Evolutionary conservation across 257 asterid species (phyloP), one percentile per base, ranked within the genome.

Genomic region (Petrea volubilis): DNA sequence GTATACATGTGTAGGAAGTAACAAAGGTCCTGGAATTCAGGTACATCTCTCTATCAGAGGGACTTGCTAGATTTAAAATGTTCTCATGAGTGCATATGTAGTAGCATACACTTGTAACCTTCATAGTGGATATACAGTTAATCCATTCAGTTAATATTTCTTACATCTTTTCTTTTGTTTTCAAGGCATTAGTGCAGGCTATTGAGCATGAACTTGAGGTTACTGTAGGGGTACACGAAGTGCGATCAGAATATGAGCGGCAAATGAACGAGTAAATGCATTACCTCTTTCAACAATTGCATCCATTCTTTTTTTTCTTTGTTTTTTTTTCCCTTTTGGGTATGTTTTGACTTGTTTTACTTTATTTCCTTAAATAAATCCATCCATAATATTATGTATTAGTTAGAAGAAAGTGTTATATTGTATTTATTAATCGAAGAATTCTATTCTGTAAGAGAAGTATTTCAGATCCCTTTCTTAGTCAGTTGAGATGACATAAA

Each of bases 131-230:
- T 50, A 64, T 58, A 51, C 36, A 52, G 31, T 23, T 40, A 6
- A 60, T 72, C 51, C 33, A 34, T 55, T 58, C 14, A 11, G n/a
- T 34, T 53, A 23, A 58, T n/a, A 64, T 64, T 29, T 20, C 59
- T 60, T 56, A 52, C 60, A 25, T 66, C 17, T 57, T 51, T 50
- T 70, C 27, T 82, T 77, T 69, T 74, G 38, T 49, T 60, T 57
- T 64, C 14, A 74, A 94, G 96, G 92, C 90, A 47, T 60, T 95
- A 59, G 67, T 91, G 83, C 96, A 85, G 75, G 79, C 86, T 33
- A 90, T 95, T 40, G 97, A 95, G 79, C 98, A 92, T 75, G 99
- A 95, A 76, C 96, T 95, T 79, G 99, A 95, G 84, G 96, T 95
- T 64, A 92, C 89, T 13, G 94, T 87, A 21, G 87, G 96, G 15